Conservation (phyloP, 345 rosid species). For the Raphanus raphanistrum region DNA sequence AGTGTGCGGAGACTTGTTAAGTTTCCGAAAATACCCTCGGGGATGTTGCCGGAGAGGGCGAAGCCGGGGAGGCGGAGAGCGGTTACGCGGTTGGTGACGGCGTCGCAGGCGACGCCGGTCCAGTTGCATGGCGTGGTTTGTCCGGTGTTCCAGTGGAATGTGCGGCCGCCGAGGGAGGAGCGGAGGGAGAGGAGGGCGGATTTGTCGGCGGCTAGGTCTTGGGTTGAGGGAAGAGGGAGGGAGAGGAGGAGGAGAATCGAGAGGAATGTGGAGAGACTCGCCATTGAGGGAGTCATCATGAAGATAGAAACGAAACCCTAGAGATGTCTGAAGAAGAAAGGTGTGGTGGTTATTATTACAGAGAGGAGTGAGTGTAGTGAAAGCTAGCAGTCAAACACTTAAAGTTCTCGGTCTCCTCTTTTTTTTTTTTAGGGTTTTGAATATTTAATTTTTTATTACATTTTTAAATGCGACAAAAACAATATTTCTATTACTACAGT, state of each 20-base stretch:
- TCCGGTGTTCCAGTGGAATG: slow-evolving; percentile 65
- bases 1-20: slow-evolving; percentile 73
- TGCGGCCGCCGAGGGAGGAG: slow-evolving; percentile 78
- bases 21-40: slow-evolving; percentile 69
- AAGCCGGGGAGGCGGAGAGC: slow-evolving; percentile 76
- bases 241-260: slow-evolving; percentile 33
- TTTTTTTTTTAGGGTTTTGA: background rate
- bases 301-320: slow-evolving; percentile 29
- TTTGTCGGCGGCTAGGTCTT: slow-evolving; percentile 82
- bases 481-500: slow-evolving; percentile 23
- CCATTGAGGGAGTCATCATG: slow-evolving; percentile 5
- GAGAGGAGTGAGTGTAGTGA: slow-evolving; percentile 5
- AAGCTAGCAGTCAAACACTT: slow-evolving; percentile 30
- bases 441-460: background rate
- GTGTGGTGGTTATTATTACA: slow-evolving; percentile 3
- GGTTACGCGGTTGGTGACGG: slow-evolving; percentile 52
- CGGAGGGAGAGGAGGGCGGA: slow-evolving; percentile 79
- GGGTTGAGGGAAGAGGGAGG: slow-evolving; percentile 32
- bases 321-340: slow-evolving; percentile 15
- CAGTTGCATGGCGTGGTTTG: slow-evolving; percentile 65
- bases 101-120: slow-evolving; percentile 74
- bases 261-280: slow-evolving; percentile 13
- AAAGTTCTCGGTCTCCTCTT: background rate
- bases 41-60: slow-evolving; percentile 69
- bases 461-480: slow-evolving; percentile 32